Conservation (phyloP, 441 rosid species). For the Pelargonium citronellum region DNA sequence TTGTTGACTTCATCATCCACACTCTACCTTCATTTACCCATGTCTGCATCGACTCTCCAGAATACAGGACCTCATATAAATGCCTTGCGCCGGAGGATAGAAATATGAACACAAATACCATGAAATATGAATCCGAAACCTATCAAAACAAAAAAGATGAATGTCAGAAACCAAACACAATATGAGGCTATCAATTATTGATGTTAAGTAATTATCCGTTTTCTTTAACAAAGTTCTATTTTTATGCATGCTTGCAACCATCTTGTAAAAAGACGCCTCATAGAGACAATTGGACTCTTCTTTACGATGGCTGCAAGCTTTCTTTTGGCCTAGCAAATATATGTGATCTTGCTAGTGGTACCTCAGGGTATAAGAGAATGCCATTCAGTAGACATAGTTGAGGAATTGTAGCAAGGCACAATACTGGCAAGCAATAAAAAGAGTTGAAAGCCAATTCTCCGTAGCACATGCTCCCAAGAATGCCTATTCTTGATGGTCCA, state of each 20-base stretch:
- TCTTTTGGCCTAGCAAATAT: too few relatives aligned
- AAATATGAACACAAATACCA: neutral
- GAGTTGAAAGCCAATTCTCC: conserved; percentile 27
- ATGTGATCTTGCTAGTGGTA: neutral
- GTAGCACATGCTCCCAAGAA: conserved; percentile 35
- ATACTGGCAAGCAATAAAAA: conserved; percentile 24
- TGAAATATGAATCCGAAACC: neutral
- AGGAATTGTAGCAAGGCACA: conserved; percentile 35
- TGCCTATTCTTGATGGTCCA: conserved; percentile 29
- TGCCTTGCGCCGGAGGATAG: neutral
- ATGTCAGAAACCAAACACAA: neutral
- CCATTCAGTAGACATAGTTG: conserved; percentile 34
- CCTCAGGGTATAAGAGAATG: conserved; percentile 33
- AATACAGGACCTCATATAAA: neutral
- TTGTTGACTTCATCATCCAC: neutral
- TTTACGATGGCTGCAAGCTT: too few relatives aligned
- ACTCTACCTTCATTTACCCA: neutral
- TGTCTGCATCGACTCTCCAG: neutral
- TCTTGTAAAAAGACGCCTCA: too few relatives aligned
- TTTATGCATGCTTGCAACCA: too few relatives aligned
- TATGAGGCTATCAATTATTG: too few relatives aligned
- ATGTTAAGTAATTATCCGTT: too few relatives aligned
- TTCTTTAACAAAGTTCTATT: too few relatives aligned
- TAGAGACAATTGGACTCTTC: too few relatives aligned
- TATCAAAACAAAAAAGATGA: neutral